Evolutionary conservation across 768 basidiomycete species (phyloP).

Genomic region (Phlebiopsis flavidoalba): DNA sequence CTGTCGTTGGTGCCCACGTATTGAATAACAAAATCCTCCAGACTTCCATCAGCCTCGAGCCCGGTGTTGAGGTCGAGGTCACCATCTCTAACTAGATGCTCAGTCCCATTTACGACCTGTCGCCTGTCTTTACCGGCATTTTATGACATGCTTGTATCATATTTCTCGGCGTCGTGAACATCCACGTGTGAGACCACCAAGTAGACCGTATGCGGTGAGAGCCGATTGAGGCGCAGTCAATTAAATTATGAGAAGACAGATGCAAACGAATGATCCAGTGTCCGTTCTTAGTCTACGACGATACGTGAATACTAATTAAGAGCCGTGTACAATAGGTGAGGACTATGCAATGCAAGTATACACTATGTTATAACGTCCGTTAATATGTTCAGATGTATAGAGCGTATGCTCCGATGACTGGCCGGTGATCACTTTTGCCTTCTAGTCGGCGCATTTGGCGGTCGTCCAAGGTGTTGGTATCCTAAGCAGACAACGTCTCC

Average conservation of each 20-base stretch:
- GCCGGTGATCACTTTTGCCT: constrained; percentile 79
- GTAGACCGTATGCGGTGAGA: background rate
- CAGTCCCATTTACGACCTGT: background rate
- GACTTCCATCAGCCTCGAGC: constrained; percentile 98
- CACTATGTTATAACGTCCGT: background rate
- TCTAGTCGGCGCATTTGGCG: constrained; percentile 68
- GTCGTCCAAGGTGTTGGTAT: constrained; percentile 75
- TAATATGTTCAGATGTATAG: constrained; percentile 42
- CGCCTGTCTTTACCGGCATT: background rate
- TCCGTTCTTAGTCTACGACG: background rate
- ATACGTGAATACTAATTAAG: background rate
- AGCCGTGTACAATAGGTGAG: background rate
- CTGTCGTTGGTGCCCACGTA: background rate
- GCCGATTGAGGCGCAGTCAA: background rate
- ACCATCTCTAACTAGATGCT: constrained; percentile 72
- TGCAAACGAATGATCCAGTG: background rate
- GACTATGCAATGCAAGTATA: background rate
- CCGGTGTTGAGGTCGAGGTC: constrained; percentile 98
- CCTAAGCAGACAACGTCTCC: constrained; percentile 72
- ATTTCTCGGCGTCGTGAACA: background rate
- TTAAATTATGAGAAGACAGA: background rate
- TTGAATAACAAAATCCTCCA: constrained; percentile 26
- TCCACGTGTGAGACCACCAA: background rate
- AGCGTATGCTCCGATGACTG: constrained; percentile 76
- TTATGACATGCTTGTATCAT: background rate